These are phyloP conservation scores for Proliferodiscus dingleyae DNA, from an alignment of 2,329 filamentous ascomycete genomes.

Conservation along the genomic window DNA sequence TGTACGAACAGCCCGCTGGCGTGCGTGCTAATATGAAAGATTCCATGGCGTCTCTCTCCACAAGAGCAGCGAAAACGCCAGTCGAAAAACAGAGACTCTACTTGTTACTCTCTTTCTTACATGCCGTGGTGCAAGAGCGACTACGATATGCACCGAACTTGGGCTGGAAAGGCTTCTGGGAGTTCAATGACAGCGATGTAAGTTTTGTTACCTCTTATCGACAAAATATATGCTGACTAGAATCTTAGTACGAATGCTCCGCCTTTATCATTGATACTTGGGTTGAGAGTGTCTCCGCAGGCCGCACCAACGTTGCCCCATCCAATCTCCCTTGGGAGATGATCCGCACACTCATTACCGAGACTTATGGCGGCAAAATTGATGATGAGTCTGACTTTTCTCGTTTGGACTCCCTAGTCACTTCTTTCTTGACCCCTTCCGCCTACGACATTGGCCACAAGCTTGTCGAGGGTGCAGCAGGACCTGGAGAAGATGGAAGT, in stretches of 20 bases:
- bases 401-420: constrained; percentile 67
- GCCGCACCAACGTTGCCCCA: constrained; percentile 87
- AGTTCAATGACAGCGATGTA: constrained; percentile 98
- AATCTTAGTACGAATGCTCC: constrained; percentile 82
- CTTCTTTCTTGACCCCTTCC: constrained; percentile 72
- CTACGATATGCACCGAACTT: constrained; percentile 88
- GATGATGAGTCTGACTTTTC: constrained; percentile 83
- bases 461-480: constrained; percentile 60
- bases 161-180: constrained; percentile 99
- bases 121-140: constrained; percentile 92
- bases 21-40: constrained; percentile 98
- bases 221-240: constrained; percentile 62
- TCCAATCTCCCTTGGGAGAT: constrained; percentile 96
- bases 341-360: constrained; percentile 81
- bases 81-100: constrained; percentile 90
- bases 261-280: constrained; percentile 94
- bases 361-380: constrained; percentile 97
- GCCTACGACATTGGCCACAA: constrained; percentile 93
- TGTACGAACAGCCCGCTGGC: constrained; percentile 97
- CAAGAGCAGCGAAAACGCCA: constrained; percentile 71
- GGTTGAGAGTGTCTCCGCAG: constrained; percentile 77
- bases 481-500: constrained; percentile 44
- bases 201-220: constrained; percentile 51
- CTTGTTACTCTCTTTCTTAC: constrained; percentile 85
- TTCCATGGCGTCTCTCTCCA: constrained; percentile 77